phyloP scores from a whole-genome alignment of 2,329 filamentous ascomycete species.

The Hymenoscyphus salicellus region DNA sequence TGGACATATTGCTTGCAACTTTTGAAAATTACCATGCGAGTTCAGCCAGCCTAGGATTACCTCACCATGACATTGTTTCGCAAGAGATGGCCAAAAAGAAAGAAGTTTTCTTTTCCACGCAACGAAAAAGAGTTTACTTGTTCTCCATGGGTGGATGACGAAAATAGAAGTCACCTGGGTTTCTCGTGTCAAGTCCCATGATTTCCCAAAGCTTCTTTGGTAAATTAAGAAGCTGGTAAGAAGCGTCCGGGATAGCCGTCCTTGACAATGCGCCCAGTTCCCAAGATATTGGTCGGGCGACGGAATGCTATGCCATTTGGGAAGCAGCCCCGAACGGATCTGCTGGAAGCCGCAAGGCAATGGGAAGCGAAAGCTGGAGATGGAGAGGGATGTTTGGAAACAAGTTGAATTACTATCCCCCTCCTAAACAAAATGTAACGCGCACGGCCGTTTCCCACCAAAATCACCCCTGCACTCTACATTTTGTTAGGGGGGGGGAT shows the following conservation, averaged over 20 bases:
- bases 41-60: background rate
- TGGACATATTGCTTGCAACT: background rate
- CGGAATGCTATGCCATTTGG: background rate
- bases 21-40: constrained; percentile 1
- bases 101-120: background rate
- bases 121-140: background rate
- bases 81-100: background rate
- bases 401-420: too few species aligned
- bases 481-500: too few species aligned
- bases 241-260: background rate
- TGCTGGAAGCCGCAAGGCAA: constrained; percentile 1
- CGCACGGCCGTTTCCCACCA: too few species aligned
- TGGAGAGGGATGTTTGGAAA: background rate
- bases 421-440: too few species aligned
- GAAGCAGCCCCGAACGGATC: constrained; percentile 1
- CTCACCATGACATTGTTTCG: background rate
- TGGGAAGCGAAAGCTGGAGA: background rate
- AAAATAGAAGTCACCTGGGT: background rate
- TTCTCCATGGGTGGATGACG: background rate
- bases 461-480: too few species aligned
- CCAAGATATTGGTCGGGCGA: constrained; percentile 5
- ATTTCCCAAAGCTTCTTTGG: background rate
- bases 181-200: background rate
- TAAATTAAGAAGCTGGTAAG: background rate
- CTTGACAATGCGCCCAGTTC: constrained; percentile 5